phyloP scores from a whole-genome alignment of 305 asterid genomes.

The Coffea humblotiana region DNA sequence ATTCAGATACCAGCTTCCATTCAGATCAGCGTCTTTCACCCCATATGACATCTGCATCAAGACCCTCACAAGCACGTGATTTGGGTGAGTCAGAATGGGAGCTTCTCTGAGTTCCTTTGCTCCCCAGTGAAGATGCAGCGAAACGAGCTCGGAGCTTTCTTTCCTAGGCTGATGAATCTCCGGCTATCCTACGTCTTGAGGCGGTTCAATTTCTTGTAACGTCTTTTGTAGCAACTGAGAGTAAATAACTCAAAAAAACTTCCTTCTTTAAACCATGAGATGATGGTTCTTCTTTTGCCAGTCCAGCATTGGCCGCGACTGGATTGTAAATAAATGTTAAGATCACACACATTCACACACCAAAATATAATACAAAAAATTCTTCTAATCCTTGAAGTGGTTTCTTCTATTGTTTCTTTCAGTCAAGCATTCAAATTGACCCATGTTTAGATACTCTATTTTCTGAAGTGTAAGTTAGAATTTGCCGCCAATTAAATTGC shows the following conservation, averaged over 20 bases:
- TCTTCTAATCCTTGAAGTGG: not conserved
- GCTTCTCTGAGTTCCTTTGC: slow-evolving; percentile 45
- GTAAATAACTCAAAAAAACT: not conserved
- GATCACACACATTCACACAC: not conserved
- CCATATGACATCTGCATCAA: slow-evolving; percentile 23
- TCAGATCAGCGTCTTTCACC: slow-evolving; percentile 25
- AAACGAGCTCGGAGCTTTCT: slow-evolving; percentile 3
- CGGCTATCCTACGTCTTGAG: not conserved
- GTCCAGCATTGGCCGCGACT: not conserved
- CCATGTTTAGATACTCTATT: too few relatives aligned
- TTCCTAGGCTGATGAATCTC: not conserved
- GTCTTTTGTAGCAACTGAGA: not conserved
- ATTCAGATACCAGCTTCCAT: slow-evolving; percentile 37
- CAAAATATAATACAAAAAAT: not conserved
- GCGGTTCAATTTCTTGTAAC: not conserved
- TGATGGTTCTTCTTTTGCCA: slow-evolving; percentile 10
- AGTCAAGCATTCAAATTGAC: too few relatives aligned
- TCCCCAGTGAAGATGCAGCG: slow-evolving; percentile 7
- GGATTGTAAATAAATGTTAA: not conserved
- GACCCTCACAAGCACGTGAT: slow-evolving; percentile 29
- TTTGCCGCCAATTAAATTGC: too few relatives aligned
- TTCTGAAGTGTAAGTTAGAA: too few relatives aligned
- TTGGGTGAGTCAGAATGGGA: slow-evolving; percentile 61
- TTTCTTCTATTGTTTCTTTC: not conserved
- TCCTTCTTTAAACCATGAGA: not conserved